Percentiles rank a stretch among this genome's conserved stretches.
Conservation (phyloP, 768 basidiomycete genomes). For the Tricholoma sp. region DNA sequence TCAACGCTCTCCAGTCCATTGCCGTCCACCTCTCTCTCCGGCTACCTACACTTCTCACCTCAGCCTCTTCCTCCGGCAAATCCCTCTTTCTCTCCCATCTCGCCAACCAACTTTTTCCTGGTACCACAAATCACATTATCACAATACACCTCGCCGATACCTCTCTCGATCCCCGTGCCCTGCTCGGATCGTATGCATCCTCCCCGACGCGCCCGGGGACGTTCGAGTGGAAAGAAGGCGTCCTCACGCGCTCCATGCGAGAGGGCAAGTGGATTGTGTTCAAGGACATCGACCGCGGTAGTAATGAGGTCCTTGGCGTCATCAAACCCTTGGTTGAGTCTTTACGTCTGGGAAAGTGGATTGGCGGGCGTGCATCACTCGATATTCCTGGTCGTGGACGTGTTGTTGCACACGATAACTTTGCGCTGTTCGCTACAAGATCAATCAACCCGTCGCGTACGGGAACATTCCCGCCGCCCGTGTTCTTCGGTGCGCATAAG, state of each 20-base stretch:
- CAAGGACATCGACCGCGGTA: conserved; percentile 88
- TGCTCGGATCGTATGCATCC: conserved; percentile 91
- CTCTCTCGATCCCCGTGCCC: conserved; percentile 87
- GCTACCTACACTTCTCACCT: conserved; percentile 77
- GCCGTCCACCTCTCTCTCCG: conserved; percentile 62
- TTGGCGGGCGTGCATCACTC: conserved; percentile 65
- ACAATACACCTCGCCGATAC: conserved; percentile 92
- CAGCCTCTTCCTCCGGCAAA: conserved; percentile 87
- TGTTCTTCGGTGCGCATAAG: conserved; percentile 84
- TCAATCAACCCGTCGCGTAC: conserved; percentile 48
- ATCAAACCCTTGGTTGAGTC: conserved; percentile 83
- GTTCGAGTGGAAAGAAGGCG: conserved; percentile 97
- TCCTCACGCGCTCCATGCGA: conserved; percentile 82
- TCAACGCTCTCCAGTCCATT: conserved; percentile 53
- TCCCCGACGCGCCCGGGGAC: conserved; percentile 77
- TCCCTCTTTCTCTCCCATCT: conserved; percentile 75
- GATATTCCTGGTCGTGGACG: conserved; percentile 70
- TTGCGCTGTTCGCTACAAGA: conserved; percentile 87
- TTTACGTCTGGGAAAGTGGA: conserved; percentile 59
- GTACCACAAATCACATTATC: conserved; percentile 61
- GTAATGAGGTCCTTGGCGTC: conserved; percentile 82
- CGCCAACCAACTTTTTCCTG: conserved; percentile 58
- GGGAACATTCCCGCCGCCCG: conserved; percentile 47
- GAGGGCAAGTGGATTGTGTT: conserved; percentile 92
- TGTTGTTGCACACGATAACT: conserved; percentile 72